These are phyloP conservation scores for Suhomyces panamericanus DNA, from an alignment of 1,139 yeast species.

Conservation along the genomic window DNA sequence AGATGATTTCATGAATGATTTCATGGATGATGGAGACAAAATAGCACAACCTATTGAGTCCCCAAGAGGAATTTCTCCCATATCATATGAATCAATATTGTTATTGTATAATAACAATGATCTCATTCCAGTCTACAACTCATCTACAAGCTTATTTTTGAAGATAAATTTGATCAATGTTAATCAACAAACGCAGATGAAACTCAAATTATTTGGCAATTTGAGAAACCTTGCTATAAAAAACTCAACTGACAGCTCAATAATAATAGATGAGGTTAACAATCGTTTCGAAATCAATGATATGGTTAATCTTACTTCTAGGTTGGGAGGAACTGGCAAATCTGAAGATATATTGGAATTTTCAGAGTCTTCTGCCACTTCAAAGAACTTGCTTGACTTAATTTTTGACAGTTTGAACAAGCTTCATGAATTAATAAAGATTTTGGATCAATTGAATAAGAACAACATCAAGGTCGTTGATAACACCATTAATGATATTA, in stretches of 20 bases:
- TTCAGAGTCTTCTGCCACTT: conserved; percentile 2
- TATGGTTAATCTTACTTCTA: conserved; percentile 26
- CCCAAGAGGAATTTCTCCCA: background rate
- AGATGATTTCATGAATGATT: background rate
- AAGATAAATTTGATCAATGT: conserved; percentile 29
- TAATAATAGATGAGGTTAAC: conserved; percentile 22
- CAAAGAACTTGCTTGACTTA: conserved; percentile 23
- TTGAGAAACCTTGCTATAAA: conserved; percentile 27
- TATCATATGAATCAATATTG: conserved; percentile 31
- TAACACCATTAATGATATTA: conserved; percentile 32
- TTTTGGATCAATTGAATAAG: conserved; percentile 35
- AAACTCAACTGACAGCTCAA: conserved; percentile 22
- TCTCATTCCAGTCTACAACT: conserved; percentile 37
- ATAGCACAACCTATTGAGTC: background rate
- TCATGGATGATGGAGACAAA: background rate
- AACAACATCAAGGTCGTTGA: conserved; percentile 30
- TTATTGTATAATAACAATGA: conserved; percentile 36
- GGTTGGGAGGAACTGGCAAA: conserved; percentile 15
- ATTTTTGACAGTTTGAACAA: conserved; percentile 34
- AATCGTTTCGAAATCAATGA: conserved; percentile 33
- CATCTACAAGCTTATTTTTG: conserved; percentile 39
- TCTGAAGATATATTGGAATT: conserved; percentile 4
- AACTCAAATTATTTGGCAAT: conserved; percentile 32
- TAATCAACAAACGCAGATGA: conserved; percentile 27
- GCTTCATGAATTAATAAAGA: conserved; percentile 34